Base-by-base conservation (phyloP, 2,329 filamentous ascomycete genomes). In the Diaporthe longicolla region DNA sequence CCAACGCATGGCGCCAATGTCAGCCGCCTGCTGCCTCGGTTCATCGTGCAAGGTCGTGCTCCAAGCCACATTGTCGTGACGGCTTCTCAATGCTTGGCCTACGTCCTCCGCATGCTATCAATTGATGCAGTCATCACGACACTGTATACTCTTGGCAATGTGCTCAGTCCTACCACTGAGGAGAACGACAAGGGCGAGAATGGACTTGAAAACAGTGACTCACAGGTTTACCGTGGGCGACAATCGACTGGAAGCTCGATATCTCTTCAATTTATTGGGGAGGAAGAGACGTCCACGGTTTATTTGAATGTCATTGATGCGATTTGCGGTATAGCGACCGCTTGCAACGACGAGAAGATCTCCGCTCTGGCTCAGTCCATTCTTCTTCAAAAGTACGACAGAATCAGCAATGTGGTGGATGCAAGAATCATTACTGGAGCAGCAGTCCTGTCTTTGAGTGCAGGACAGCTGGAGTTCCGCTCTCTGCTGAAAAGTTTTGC, bases 71-170 rank as follows among this genome's bases (percentile, higher is more conserved):
- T 92, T 17, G 92, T 97, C 57, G 88, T 88, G 2, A 89, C 96
- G 45, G 96, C 96, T 37, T 95, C 95, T n/a, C 91, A 92, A 77
- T 97, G 93, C 78, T 86, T 99, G 45, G 95, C 95, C 2, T 93
- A 92, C 77, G 91, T 97, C 24, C 86, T 99, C 72, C 93, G 92
- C 77, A 88, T 93, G 79, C 88, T 98, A 17, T 97, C 97, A 1
- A 94, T 97, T 78, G 97, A 99, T 85, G 93, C 95, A 48, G 90
- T 98, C 48, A 98, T 99, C 77, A 97, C 95, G 7, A 98, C 95
- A 0, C 87, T 99, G 13, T 99, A 99, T 83, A 97, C 95, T 0
- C 88, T 99, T n/a, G 97, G 97, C 26, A 99, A 99, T 81, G 93
- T 98, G 5, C 87, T 99, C 19, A 98, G 95, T 78, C 92, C 95